Conservation (phyloP, 495 filamentous ascomycete genomes). For the Corynascus novoguineensis region DNA sequence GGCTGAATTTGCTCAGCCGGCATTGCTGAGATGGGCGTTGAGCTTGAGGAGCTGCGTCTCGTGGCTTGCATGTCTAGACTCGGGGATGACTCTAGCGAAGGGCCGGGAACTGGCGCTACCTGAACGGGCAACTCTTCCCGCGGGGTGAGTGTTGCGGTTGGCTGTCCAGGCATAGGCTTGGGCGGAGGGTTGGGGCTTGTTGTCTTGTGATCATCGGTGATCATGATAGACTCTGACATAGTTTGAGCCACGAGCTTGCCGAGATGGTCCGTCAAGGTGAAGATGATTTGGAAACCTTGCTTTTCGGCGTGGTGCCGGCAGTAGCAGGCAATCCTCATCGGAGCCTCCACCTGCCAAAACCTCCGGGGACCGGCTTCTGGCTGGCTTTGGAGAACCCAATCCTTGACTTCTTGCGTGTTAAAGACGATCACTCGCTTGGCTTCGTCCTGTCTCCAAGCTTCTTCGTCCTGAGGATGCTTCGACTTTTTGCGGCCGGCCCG, state of each 20-base stretch:
- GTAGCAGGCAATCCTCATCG: constrained; percentile 97
- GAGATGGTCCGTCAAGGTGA: constrained; percentile 77
- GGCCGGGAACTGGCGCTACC: neutral
- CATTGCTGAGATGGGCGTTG: neutral
- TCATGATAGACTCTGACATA: constrained; percentile 83
- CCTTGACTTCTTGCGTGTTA: constrained; percentile 85
- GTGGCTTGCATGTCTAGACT: constrained; percentile 8
- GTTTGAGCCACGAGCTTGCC: constrained; percentile 72
- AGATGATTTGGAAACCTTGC: constrained; percentile 86
- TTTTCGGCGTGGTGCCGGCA: constrained; percentile 93
- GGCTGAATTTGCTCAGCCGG: constrained; percentile 7
- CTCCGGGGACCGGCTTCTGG: constrained; percentile 49
- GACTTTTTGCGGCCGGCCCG: constrained; percentile 87
- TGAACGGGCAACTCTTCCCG: constrained; percentile 6
- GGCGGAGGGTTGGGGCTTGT: constrained; percentile 8
- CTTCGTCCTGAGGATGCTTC: constrained; percentile 79
- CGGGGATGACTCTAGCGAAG: constrained; percentile 11
- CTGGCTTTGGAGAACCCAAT: constrained; percentile 59
- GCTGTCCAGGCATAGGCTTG: neutral
- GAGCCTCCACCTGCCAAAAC: constrained; percentile 64
- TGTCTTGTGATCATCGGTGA: constrained; percentile 96
- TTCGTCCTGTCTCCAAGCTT: constrained; percentile 72
- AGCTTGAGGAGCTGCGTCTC: constrained; percentile 3
- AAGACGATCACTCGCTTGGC: constrained; percentile 80
- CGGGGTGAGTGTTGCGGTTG: constrained; percentile 2